These are phyloP conservation scores for Petunia hybrid DNA, from an alignment of 305 asterid species.

Conservation along the genomic window DNA sequence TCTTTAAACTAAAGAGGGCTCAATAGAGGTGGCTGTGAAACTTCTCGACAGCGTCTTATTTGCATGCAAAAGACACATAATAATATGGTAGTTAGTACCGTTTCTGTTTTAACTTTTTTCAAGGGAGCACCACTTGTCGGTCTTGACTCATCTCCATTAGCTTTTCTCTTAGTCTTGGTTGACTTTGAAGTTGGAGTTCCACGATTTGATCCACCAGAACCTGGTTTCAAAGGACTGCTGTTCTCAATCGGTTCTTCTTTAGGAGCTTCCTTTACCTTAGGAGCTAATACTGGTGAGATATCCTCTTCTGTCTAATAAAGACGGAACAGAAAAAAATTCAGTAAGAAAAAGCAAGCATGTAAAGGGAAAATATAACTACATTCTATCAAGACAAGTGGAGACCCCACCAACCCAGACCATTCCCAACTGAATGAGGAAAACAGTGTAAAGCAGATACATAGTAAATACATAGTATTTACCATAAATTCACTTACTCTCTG, in stretches of 20 bases:
- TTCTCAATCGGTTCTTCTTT: conserved; percentile 88
- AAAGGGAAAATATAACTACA: conserved; percentile 4
- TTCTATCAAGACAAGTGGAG: not conserved
- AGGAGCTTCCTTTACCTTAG: conserved; percentile 75
- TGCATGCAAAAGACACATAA: not conserved
- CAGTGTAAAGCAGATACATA: not conserved
- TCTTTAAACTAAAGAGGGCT: not conserved
- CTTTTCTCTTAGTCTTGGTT: conserved; percentile 81
- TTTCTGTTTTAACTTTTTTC: conserved; percentile 90
- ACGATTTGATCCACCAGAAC: conserved; percentile 65
- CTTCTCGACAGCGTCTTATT: not conserved
- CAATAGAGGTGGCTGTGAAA: not conserved
- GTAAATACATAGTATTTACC: not conserved
- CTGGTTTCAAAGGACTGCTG: conserved; percentile 66
- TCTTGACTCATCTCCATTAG: conserved; percentile 71
- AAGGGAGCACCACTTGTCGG: conserved; percentile 64
- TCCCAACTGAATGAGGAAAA: conserved; percentile 11
- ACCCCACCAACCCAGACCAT: not conserved
- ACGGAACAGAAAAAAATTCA: conserved; percentile 32
- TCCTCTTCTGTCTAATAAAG: conserved; percentile 76
- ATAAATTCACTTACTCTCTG: conserved; percentile 11
- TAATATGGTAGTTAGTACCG: conserved; percentile 43
- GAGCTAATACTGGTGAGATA: conserved; percentile 80
- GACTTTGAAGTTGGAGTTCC: conserved; percentile 77
- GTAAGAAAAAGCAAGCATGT: not conserved